Conservation (phyloP, 2,329 filamentous ascomycete species). For the Dactylellina sp. region DNA sequence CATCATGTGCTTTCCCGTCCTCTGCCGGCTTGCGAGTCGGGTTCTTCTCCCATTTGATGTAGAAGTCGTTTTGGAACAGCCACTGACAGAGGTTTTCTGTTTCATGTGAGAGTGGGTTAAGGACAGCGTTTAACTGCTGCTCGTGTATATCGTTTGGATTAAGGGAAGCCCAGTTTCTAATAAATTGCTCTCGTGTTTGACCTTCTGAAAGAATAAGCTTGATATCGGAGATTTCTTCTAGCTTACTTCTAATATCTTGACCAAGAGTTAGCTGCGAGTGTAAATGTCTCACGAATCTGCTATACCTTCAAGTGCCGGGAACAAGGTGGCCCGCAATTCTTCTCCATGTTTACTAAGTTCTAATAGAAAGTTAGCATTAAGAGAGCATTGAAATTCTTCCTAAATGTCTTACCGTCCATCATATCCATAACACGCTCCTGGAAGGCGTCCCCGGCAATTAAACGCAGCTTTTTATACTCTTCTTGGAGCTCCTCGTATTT, state of each 20-base stretch:
- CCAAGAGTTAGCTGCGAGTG: background rate
- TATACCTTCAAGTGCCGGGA: constrained; percentile 50
- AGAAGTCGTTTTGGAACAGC: constrained; percentile 43
- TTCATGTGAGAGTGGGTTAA: constrained; percentile 48
- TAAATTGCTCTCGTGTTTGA: constrained; percentile 42
- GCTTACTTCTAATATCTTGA: constrained; percentile 42
- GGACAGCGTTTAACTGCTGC: constrained; percentile 34
- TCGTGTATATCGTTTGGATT: constrained; percentile 38
- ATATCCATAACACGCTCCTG: constrained; percentile 55
- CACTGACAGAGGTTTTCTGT: constrained; percentile 51
- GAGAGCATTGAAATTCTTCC: background rate
- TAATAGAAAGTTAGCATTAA: constrained; percentile 7
- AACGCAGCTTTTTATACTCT: constrained; percentile 50
- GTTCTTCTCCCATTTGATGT: constrained; percentile 39
- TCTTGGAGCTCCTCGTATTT: constrained; percentile 53
- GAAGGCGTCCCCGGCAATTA: constrained; percentile 48
- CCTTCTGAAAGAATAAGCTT: constrained; percentile 46
- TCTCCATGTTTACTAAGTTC: constrained; percentile 47
- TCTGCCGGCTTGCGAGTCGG: background rate
- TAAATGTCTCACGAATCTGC: background rate
- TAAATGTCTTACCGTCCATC: constrained; percentile 40
- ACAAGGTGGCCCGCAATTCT: constrained; percentile 28
- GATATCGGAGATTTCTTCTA: constrained; percentile 52
- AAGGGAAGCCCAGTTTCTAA: constrained; percentile 29
- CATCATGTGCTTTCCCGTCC: background rate